Evolutionary conservation across 2,329 filamentous ascomycete genomes (phyloP), one percentile per base, ranked within the genome.

Genomic region (Lasiodiplodia citricola): DNA sequence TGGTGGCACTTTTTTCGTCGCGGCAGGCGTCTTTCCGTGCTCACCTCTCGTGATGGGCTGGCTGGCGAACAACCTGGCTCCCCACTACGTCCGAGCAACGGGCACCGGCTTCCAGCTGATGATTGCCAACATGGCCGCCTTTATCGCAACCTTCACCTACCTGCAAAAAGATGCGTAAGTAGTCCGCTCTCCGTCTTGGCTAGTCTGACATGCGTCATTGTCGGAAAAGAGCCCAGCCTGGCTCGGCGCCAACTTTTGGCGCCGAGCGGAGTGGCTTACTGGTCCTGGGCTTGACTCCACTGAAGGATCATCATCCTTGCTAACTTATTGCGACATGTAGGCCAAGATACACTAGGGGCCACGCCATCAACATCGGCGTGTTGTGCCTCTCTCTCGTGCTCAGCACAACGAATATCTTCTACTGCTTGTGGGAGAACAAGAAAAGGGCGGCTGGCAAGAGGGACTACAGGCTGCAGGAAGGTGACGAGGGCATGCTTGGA

Each of bases 81-180:
- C 87, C 2, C 86, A 88, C 74, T 88, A 87, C 74, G 88, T 89
- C 75, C 80, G 86, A 38, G 81, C 84, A 0, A 80, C 88, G 47
- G 81, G 82, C 2, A 79, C 84, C 0, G 86, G 85, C 4, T 81
- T 87, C 83, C 79, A 70, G 73, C 81, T 68, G 11, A 73, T 71
- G 54, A 78, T 86, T 50, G 86, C 84, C 4, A 87, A 87, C 72
- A 75, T 82, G 38, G 81, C 79, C 0, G 86, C 85, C 2, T 83
- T 87, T 66, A 79, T 87, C 31, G 83, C 83, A 0, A 82, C 80
- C 21, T 87, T 87, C 70, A 81, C 86, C 57, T 88, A 84, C 71
- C 71, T 86, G 54, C 73, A 78, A 47, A 73, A 73, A 3, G 83
- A 88, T 73, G 79, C 78, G 64, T 76, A 72, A 66, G 74, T 69